Evolutionary conservation across 345 rosid species (phyloP), one percentile per base, ranked within the genome.

Genomic region (Eucalyptus erythrocorys): DNA sequence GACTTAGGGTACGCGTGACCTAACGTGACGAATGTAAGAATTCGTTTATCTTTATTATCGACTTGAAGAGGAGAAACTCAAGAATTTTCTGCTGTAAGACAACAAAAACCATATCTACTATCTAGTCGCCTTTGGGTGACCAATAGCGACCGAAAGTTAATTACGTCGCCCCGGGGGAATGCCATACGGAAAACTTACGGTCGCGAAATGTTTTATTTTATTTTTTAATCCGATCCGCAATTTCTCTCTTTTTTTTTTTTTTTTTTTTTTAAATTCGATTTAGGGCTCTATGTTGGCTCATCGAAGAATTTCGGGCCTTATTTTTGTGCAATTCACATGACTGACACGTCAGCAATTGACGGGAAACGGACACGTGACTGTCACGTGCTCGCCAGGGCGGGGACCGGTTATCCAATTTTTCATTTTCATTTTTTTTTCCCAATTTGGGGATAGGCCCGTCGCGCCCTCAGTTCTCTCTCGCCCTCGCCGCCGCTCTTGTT

Each of bases 51-150:
- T 61, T 61, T 61, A n/a, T 61, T 30, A 30, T 30, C 7, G 37
- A 64, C 5, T n/a, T 37, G 7, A 30, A n/a, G 71, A 4, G 14
- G 37, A n/a, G 71, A 14, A 64, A 64, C 17, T 64, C 32, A n/a
- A 2, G 10, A 64, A n/a, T 6, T 64, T 30, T 14, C 4, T 2
- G 71, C 19, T 3, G 5, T 0, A 10, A 64, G 0, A 13, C 37
- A 7, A 1, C 19, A 27, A 61, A n/a, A 64, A 61, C 16, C 2
- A 59, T 0, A 5, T 27, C 2, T 59, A 61, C 26, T 0, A 5
- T 27, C 2, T 59, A 61, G 68, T 30, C 16, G 16, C 34, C 68
- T 61, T 30, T 59, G 32, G 68, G 32, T 26, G n/a, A 59, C 32
- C 32, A 3, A 27, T 59, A 6, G 32, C 15, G 16, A 59, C 32